Evolutionary conservation across 2,329 filamentous ascomycete genomes (phyloP).

Genomic region (Hymenoscyphus albidus): DNA sequence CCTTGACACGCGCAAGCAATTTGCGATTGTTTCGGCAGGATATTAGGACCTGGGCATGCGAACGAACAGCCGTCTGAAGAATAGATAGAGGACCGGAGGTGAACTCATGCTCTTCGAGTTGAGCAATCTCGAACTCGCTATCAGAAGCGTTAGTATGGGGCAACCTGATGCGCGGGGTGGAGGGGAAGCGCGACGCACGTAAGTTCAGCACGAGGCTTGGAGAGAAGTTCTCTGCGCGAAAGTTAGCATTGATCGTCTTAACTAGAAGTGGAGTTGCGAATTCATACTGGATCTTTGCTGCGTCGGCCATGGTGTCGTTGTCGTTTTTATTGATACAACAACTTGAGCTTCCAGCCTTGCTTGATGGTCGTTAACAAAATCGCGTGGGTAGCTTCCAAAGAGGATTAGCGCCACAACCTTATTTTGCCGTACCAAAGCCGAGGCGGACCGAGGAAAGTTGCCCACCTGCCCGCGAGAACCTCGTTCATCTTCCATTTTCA

Average conservation of each 20-base stretch:
- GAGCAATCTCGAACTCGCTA: constrained; percentile 87
- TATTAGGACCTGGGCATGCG: constrained; percentile 93
- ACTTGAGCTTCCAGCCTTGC: constrained; percentile 9
- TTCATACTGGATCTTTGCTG: constrained; percentile 66
- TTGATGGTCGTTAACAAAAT: constrained; percentile 24
- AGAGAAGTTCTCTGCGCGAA: constrained; percentile 70
- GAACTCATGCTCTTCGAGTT: constrained; percentile 75
- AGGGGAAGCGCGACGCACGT: constrained; percentile 59
- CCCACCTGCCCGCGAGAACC: constrained; percentile 15
- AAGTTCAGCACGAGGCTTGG: constrained; percentile 84
- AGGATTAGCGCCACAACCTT: constrained; percentile 25
- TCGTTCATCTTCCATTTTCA: not conserved
- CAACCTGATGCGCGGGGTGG: constrained; percentile 11
- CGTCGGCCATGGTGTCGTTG: constrained; percentile 55
- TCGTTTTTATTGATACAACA: constrained; percentile 22
- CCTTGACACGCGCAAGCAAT: constrained; percentile 93
- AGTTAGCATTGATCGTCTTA: constrained; percentile 22
- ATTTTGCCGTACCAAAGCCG: constrained; percentile 12
- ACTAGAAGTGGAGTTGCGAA: not conserved
- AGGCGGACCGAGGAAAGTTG: constrained; percentile 16
- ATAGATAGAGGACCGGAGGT: constrained; percentile 82
- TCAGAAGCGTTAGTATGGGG: constrained; percentile 23
- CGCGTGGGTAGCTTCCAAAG: constrained; percentile 19
- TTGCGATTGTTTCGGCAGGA: constrained; percentile 98
- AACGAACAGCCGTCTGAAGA: constrained; percentile 92